A percentile compares a stretch with the other conserved stretches of the same genome.
These are phyloP conservation scores for Butyriboletus appendiculatus DNA, from an alignment of 1,284 basidiomycete species.

Conservation along the genomic window DNA sequence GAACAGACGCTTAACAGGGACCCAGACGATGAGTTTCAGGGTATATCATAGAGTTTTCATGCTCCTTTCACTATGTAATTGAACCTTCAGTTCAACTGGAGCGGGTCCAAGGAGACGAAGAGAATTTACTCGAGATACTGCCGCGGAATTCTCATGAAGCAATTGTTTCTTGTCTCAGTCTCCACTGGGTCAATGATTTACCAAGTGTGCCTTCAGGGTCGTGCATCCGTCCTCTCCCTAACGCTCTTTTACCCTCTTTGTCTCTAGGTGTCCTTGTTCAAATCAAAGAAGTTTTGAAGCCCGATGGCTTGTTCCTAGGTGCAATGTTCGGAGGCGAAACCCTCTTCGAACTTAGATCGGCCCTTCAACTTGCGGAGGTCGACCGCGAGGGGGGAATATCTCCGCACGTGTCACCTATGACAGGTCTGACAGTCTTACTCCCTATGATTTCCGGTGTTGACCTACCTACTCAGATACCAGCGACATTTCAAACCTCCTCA, in stretches of 20 bases:
- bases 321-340: slow-evolving; percentile 97
- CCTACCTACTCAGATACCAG: slow-evolving; percentile 63
- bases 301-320: slow-evolving; percentile 94
- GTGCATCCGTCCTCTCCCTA: background rate
- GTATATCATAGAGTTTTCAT: slow-evolving; percentile 38
- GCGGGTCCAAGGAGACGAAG: slow-evolving; percentile 78
- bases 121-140: slow-evolving; percentile 65
- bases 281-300: slow-evolving; percentile 82
- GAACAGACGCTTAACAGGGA: slow-evolving; percentile 73
- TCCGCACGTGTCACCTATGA: slow-evolving; percentile 96
- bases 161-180: slow-evolving; percentile 85
- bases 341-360: slow-evolving; percentile 89
- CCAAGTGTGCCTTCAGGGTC: slow-evolving; percentile 60
- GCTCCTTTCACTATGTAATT: slow-evolving; percentile 1
- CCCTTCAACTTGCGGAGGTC: slow-evolving; percentile 92
- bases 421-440: slow-evolving; percentile 53
- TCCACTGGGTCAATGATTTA: slow-evolving; percentile 99
- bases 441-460: background rate
- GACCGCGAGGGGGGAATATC: slow-evolving; percentile 97
- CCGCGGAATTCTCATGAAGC: slow-evolving; percentile 84
- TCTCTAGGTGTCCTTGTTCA: slow-evolving; percentile 79
- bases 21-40: slow-evolving; percentile 71
- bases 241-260: background rate
- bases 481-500: slow-evolving; percentile 90
- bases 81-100: slow-evolving; percentile 63